Evolutionary conservation across 2,329 filamentous ascomycete species (phyloP), one percentile per base, ranked within the genome.

Genomic region (Arthrobotrys pseudoclavata): DNA sequence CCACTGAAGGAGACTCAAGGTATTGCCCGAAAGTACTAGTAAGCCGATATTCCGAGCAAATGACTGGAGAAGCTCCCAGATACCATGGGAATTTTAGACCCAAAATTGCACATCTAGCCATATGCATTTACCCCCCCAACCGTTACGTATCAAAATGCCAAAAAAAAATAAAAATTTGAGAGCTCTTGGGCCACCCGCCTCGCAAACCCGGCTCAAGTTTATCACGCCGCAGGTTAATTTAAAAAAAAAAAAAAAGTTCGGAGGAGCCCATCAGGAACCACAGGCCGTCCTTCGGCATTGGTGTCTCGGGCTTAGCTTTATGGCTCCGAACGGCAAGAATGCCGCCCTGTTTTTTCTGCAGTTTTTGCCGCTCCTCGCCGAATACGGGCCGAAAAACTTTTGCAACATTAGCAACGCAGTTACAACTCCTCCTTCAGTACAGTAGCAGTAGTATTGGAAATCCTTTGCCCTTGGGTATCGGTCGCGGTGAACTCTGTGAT

Each of bases 271-370:
- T 60, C 55, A 57, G 52, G 31, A 37, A 37, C 13, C 31, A 34
- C 31, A 57, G 20, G 5, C 55, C 55, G 13, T 42, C 10, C 20
- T 60, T 60, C 55, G 55, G 55, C 55, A 60, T 60, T 57, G 34
- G 20, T 60, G 55, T 60, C 55, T 60, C 55, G 55, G 55, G 55
- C 55, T 60, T 42, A 20, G 31, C 13, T 26, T 42, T 4, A 42
- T 60, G 55, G 13, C 55, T 60, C 55, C 55, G 55, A 42, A 40
- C 31, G 31, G 34, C 20, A 42, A 26, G 29, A 4, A 42, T 42
- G n/a, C 55, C 55, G 55, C 55, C 55, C 13, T 60, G 55, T 60
- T 60, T 60, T n/a, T 60, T n/a, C 20, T 60, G 31, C 55, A 57
- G 18, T 9, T 42, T 12, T n/a, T 24, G 20, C 34, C 52, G 13